Evolutionary conservation across 495 filamentous ascomycete species (phyloP).

Genomic region (Podospora bellae-mahoneyi): DNA sequence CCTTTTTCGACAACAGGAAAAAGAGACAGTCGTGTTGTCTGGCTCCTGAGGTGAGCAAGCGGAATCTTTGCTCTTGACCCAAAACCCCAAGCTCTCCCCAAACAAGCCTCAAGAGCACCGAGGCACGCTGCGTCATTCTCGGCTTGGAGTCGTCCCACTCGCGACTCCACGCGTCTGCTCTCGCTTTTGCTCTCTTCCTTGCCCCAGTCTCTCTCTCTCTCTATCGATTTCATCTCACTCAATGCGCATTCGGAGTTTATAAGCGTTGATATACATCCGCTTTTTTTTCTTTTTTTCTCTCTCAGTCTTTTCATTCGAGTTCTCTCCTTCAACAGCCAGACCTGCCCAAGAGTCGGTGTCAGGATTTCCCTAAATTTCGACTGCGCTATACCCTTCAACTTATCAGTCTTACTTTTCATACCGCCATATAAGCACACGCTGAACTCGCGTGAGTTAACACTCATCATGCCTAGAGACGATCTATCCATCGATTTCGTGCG

Average conservation of each 20-base stretch:
- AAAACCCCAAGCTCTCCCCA: conserved; percentile 6
- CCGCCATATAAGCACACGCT: conserved; percentile 7
- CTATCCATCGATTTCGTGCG: conserved; percentile 56
- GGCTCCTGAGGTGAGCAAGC: conserved; percentile 19
- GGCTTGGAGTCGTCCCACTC: conserved; percentile 15
- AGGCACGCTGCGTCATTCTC: conserved; percentile 12
- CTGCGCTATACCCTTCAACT: neutral
- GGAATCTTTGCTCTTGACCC: conserved; percentile 16
- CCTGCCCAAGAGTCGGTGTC: neutral
- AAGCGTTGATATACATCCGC: neutral
- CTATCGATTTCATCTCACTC: conserved; percentile 7
- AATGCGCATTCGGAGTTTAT: neutral
- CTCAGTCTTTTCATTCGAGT: neutral
- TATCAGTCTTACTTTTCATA: neutral
- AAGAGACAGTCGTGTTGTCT: neutral
- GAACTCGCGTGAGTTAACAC: conserved; percentile 36
- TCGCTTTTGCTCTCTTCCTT: neutral
- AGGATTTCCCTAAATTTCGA: neutral
- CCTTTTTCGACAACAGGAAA: neutral
- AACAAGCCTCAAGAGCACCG: neutral
- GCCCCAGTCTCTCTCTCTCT: conserved; percentile 3
- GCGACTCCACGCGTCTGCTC: neutral
- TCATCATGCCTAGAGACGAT: conserved; percentile 60
- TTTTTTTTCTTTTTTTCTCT: neutral
- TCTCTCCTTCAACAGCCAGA: neutral